Base-by-base conservation (phyloP, 306 rosid genomes). In the Hippophae gyantsensis region DNA sequence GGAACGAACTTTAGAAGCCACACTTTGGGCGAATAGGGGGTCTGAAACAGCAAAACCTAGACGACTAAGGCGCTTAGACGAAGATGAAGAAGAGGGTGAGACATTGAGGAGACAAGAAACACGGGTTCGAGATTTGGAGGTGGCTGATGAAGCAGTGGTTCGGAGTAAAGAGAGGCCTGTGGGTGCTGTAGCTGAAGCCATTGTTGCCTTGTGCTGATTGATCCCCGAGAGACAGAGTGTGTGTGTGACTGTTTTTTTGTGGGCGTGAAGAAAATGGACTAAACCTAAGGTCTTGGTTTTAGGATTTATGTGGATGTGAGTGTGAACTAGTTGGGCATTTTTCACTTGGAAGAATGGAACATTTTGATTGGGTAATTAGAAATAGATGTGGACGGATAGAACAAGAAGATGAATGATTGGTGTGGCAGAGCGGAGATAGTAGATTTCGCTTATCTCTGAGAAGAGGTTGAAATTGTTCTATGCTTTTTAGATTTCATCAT, bases 391-490 rank as follows among this genome's bases (percentile, higher is more conserved):
- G 86, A 81, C 84, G 81, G 44, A 65, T 63, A 62, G 76, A 52
- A 32, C 73, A 69, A 81, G 25, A 43, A 9, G 13, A 10, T 4
- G 72, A 76, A 64, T 59, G 94, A 72, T 75, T 87, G 92, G 86
- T 4, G 77, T 61, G 13, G 41, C 62, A 64, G 67, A 47, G 51
- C 42, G 52, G 67, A 55, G 73, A 57, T 66, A 58, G 72, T 61
- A 70, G 81, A 82, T 70, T 68, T 69, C 73, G 74, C 98, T 93
- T 93, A 93, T 92, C 99, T 73, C 54, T 59, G 84, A 74, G 84
- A 84, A 68, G 95, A 88, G 99, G 99, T 74, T 78, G 73, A 48
- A 65, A 80, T 67, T 72, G 76, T 75, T 71, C 82, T 80, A 76
- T 74, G 47, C 67, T 42, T 75, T 69, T 55, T 57, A 64, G 69